Percentiles rank a stretch among this genome's conserved stretches.
These are phyloP conservation scores for Cardamine occulta DNA, from an alignment of 345 rosid species.

Conservation along the genomic window DNA sequence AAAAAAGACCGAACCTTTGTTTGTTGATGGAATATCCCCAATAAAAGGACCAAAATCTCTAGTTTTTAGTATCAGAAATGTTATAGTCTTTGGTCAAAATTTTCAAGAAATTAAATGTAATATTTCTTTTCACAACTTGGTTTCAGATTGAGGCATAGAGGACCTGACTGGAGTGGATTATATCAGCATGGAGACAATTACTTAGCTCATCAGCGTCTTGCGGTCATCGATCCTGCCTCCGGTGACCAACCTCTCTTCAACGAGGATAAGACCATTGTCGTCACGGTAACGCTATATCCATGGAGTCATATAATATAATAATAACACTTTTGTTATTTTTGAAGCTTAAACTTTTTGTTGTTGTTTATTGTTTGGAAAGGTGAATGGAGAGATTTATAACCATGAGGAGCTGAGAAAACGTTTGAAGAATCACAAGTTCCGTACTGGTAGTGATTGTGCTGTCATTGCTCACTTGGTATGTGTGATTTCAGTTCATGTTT, in stretches of 20 bases:
- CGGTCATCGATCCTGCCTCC: conserved; percentile 88
- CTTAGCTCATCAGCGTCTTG: conserved; percentile 90
- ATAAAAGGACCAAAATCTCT: neutral
- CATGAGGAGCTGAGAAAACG: conserved; percentile 75
- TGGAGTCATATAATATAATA: neutral
- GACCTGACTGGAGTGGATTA: conserved; percentile 99
- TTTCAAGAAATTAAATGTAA: neutral
- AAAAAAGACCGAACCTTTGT: neutral
- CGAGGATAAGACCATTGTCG: conserved; percentile 75
- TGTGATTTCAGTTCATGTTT: neutral
- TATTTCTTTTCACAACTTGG: neutral
- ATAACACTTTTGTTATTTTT: neutral
- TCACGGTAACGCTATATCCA: conserved; percentile 58
- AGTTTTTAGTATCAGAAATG: neutral
- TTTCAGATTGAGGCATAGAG: conserved; percentile 89
- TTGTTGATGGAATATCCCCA: conserved; percentile 12
- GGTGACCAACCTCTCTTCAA: conserved; percentile 98
- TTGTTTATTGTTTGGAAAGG: conserved; percentile 45
- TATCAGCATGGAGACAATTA: conserved; percentile 72
- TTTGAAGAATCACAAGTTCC: conserved; percentile 72
- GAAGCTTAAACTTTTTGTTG: neutral
- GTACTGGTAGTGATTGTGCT: conserved; percentile 94
- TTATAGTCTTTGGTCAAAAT: neutral
- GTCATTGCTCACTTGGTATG: conserved; percentile 91
- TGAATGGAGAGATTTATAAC: conserved; percentile 96